Evolutionary conservation across 208 protist genomes (phyloP), one percentile per base, ranked within the genome.

Genomic region (Entamoeba histolytica): DNA sequence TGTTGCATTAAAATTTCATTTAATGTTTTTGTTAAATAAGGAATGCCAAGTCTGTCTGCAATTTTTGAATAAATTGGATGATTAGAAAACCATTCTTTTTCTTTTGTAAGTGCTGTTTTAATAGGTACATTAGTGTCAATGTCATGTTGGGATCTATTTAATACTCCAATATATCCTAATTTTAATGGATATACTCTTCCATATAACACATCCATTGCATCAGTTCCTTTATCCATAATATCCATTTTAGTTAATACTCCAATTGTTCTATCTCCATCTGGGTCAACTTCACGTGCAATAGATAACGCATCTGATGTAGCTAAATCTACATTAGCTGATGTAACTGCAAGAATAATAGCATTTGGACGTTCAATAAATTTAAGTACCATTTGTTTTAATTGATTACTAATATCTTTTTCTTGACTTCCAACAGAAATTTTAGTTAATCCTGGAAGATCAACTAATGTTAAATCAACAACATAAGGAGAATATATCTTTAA

Each of bases 381-480:
- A 8, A 98, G 95, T 8, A 99, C 97, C 97, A 99, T 98, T 19
- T 97, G 96, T 93, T 97, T 97, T 92, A 99, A 99, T 92, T 98
- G 96, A 52, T 97, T 93, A 92, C 98, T 98, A 94, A 99, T 99
- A 94, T 99, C 97, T 92, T 97, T 96, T 12, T 98, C 98, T 96
- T 99, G 98, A 93, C 99, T 98, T 12, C 97, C 98, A 47, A 99
- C 97, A 23, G 98, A 96, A 49, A 98, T 98, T 96, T 99, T 99
- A 12, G 99, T 99, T 15, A 99, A 96, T 93, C 99, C 99, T 28
- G 99, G 99, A 44, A 99, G 96, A 97, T 99, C 99, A 10, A 99
- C 98, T 10, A 99, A 96, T 31, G 98, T 99, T 0, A 99, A 96
- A 95, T 99, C 98, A 47, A 99, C 95, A 61, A 99, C 98, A 49